phyloP scores from a whole-genome alignment of 805 yeast species.

The Candida coleopterorum region DNA sequence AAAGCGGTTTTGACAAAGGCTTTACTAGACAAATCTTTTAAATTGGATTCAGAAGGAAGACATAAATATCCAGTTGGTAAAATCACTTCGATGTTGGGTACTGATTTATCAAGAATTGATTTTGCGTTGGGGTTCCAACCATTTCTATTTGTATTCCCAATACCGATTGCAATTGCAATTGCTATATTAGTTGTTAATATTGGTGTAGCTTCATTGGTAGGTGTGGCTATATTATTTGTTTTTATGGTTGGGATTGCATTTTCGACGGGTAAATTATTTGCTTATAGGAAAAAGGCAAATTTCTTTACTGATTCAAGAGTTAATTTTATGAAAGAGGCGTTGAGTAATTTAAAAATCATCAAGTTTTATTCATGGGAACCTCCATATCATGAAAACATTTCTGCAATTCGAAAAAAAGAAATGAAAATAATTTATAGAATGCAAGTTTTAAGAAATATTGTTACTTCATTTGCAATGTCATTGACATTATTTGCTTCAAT shows the following conservation, averaged over 20 bases:
- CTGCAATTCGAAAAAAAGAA: conserved; percentile 56
- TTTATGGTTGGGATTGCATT: conserved; percentile 45
- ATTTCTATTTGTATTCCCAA: conserved; percentile 58
- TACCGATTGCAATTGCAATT: conserved; percentile 57
- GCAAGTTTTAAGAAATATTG: conserved; percentile 60
- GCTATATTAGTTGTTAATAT: conserved; percentile 61
- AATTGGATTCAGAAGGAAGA: conserved; percentile 52
- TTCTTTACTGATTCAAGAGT: conserved; percentile 74
- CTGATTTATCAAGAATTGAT: conserved; percentile 79
- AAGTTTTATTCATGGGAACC: conserved; percentile 91
- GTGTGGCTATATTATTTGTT: conserved; percentile 52
- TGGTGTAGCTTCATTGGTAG: conserved; percentile 71
- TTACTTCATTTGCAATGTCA: conserved; percentile 59
- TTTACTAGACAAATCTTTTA: conserved; percentile 63
- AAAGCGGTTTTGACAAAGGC: conserved; percentile 70
- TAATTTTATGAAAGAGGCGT: conserved; percentile 68
- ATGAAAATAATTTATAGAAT: conserved; percentile 55
- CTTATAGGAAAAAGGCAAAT: conserved; percentile 53
- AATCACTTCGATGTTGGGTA: conserved; percentile 73
- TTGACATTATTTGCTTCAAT: conserved; percentile 71
- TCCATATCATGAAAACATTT: conserved; percentile 59
- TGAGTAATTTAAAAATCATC: conserved; percentile 73
- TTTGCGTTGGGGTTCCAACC: conserved; percentile 69
- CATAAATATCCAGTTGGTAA: conserved; percentile 62
- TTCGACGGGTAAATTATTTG: conserved; percentile 49